These are phyloP conservation scores for Termitomyces sp. DNA, from an alignment of 1,284 basidiomycete species.

Conservation along the genomic window DNA sequence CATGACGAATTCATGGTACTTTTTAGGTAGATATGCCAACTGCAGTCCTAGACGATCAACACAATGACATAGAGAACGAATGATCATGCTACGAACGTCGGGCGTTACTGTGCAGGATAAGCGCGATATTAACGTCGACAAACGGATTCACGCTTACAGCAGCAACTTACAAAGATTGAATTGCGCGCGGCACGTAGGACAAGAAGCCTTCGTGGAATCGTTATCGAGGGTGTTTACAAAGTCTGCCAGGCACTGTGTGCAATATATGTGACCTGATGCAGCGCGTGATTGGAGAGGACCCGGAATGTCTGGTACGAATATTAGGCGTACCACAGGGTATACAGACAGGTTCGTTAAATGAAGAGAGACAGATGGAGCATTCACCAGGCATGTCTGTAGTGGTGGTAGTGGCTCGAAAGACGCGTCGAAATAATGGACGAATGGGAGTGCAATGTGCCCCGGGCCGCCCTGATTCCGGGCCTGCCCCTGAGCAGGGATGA, in stretches of 20 bases:
- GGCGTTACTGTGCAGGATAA: conserved; percentile 20
- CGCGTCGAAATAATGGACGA: background rate
- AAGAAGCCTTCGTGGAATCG: conserved; percentile 35
- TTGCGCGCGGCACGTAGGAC: conserved; percentile 52
- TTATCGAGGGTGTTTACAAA: conserved; percentile 41
- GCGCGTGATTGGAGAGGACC: background rate
- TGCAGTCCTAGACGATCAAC: conserved; percentile 28
- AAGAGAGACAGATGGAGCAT: conserved; percentile 60
- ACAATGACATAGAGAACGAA: background rate
- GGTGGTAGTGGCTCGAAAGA: background rate
- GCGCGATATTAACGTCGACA: background rate
- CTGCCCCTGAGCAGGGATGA: background rate
- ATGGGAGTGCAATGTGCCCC: background rate
- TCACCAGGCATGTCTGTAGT: conserved; percentile 19
- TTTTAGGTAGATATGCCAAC: conserved; percentile 49
- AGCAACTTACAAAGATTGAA: conserved; percentile 46
- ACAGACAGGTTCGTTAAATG: conserved; percentile 46
- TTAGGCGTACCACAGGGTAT: conserved; percentile 53
- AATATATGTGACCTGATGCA: conserved; percentile 54
- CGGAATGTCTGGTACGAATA: background rate
- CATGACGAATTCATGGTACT: conserved; percentile 54
- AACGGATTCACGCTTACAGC: background rate
- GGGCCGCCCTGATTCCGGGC: background rate
- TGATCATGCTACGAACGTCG: conserved; percentile 20
- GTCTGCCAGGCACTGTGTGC: conserved; percentile 46